phyloP scores from a whole-genome alignment of 257 asterid genomes.

The Fraxinus anomala region DNA sequence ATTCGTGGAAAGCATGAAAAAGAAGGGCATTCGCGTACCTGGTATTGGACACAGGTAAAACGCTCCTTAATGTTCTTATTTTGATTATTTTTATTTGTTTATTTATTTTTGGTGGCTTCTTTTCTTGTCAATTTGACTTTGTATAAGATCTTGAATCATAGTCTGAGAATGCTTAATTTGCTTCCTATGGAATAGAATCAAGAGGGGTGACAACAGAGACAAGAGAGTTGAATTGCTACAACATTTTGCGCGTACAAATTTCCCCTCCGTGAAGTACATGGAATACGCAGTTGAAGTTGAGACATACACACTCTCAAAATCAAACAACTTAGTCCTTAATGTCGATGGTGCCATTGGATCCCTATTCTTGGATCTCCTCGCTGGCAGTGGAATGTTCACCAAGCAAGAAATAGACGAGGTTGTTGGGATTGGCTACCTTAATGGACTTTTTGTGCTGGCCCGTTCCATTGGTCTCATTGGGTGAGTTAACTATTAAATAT shows the following conservation, averaged over 20 bases:
- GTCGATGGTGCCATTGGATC: conserved; percentile 99
- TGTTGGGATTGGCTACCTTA: conserved; percentile 89
- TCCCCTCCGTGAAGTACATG: conserved; percentile 98
- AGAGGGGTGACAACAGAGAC: conserved; percentile 99
- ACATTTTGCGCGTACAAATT: conserved; percentile 76
- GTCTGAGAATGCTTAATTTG: conserved; percentile 19
- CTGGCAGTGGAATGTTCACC: conserved; percentile 98
- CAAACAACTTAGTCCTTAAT: conserved; percentile 92
- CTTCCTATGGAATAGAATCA: conserved; percentile 55
- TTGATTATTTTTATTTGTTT: neutral
- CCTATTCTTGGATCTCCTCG: conserved; percentile 96
- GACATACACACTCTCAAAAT: conserved; percentile 89
- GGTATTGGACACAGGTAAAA: conserved; percentile 98
- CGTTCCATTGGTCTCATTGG: conserved; percentile 99
- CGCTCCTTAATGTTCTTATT: conserved; percentile 12
- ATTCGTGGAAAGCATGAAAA: conserved; percentile 96
- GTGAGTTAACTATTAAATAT: conserved; percentile 46
- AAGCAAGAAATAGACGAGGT: conserved; percentile 95
- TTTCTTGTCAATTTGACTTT: neutral
- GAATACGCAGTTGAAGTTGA: conserved; percentile 97
- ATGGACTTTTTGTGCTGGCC: conserved; percentile 96
- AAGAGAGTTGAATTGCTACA: conserved; percentile 95
- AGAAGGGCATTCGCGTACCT: conserved; percentile 99
- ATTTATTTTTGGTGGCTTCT: neutral
- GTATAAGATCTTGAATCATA: conserved; percentile 1